These are phyloP conservation scores for Aspergillus sp. DNA, from an alignment of 2,329 filamentous ascomycete genomes.

Conservation along the genomic window DNA sequence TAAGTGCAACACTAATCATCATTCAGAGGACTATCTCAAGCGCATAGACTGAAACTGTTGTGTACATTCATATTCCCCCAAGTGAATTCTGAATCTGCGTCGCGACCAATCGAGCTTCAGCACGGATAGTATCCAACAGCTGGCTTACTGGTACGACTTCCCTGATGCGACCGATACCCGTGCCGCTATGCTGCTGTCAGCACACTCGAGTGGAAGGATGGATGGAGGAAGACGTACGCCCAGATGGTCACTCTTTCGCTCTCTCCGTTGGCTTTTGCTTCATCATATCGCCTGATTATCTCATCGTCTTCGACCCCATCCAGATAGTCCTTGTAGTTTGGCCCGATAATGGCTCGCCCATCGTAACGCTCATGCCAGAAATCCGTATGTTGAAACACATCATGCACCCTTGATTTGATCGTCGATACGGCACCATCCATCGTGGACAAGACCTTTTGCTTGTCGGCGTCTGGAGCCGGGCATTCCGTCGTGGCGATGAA, in stretches of 20 bases:
- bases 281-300: background rate
- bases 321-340: background rate
- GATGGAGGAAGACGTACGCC: background rate
- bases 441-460: background rate
- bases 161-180: background rate
- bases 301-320: background rate
- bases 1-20: background rate
- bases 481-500: conserved; percentile 1
- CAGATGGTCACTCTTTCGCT: background rate
- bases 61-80: background rate
- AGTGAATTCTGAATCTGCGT: background rate
- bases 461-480: background rate
- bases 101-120: background rate
- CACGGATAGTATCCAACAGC: background rate
- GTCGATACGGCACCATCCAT: background rate
- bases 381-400: background rate
- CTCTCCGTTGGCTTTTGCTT: background rate
- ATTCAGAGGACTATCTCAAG: background rate
- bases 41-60: background rate
- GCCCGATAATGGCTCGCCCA: background rate
- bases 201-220: background rate
- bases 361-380: conserved; percentile 1
- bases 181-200: background rate
- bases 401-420: background rate
- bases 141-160: background rate